Percentiles rank a stretch among this genome's conserved stretches.
Conservation (phyloP, 164 flowering plant genomes). For the Saururus chinensis region DNA sequence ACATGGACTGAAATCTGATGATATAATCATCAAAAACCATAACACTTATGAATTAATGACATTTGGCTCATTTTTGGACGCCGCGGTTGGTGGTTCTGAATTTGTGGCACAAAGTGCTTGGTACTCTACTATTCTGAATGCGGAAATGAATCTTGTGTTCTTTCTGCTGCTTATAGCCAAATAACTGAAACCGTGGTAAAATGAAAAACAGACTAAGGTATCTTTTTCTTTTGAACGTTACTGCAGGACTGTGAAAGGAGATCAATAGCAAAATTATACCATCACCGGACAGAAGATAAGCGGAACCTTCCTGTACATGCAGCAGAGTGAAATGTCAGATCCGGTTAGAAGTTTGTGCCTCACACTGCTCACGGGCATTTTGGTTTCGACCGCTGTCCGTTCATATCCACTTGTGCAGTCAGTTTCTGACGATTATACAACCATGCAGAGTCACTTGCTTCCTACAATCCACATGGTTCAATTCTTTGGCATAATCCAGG, state of each 20-base stretch:
- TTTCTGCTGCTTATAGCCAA: neutral
- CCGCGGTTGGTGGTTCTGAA: neutral
- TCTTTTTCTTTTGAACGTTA: no score
- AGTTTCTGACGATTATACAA: neutral
- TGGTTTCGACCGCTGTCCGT: no score
- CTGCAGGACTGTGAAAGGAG: conserved; percentile 87
- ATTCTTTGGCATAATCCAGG: neutral
- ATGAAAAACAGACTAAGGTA: no score
- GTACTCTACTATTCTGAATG: neutral
- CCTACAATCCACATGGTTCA: neutral
- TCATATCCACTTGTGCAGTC: neutral
- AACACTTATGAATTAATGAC: neutral
- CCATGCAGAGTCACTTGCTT: neutral
- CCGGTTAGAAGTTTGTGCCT: neutral
- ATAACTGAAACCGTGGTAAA: no score
- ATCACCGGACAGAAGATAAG: conserved; percentile 65
- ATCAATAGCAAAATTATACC: conserved; percentile 65
- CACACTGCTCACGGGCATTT: neutral
- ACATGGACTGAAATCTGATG: no score
- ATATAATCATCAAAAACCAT: no score
- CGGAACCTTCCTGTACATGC: conserved; percentile 26
- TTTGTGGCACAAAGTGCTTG: neutral
- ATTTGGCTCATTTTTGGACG: neutral
- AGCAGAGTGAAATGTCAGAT: conserved; percentile 8
- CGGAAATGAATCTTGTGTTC: neutral